Evolutionary conservation across 495 filamentous ascomycete species (phyloP), one percentile per base, ranked within the genome.

Genomic region (Acidomyces sp.): DNA sequence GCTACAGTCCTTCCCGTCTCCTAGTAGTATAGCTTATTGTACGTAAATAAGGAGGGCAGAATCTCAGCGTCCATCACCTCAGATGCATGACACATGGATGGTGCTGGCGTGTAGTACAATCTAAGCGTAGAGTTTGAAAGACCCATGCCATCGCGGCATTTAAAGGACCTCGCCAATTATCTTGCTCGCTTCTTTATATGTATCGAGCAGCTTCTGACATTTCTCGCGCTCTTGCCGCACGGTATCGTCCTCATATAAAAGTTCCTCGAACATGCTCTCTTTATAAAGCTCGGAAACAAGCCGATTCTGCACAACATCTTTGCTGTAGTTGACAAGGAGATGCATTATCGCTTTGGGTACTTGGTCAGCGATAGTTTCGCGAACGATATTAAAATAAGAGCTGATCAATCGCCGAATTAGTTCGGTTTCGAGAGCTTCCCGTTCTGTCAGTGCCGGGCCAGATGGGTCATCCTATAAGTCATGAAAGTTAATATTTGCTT

Each of bases 311-410:
- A 97, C 85, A 3, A 83, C 87, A 47, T 97, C 90, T 58, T 95
- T 97, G 60, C 82, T 90, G 63, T 93, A 82, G 62, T 97, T 96
- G 51, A 97, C 90, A 32, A 97, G 75, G 9, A 97, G 77, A 55
- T 97, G 90, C 90, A 97, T 97, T 52, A 97, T 80, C 1, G 90
- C 90, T 64, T 97, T 97, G 34, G 90, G 90, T 15, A 97, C 92
- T 61, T 96, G 88, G 55, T 97, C 90, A 18, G 88, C 88, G 51
- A 95, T 94, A 26, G 82, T 85, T 57, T 97, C 90, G 38, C 90
- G 82, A 9, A 97, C 90, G 49, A 97, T 97, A 54, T 93, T 87
- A 69, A 97, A 97, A 61, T 97, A 97, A 1, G 85, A 94, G 37
- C 81, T 87, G 52, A 97, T 97, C 24, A 97, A 70, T 23, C 87